Evolutionary conservation across 2,329 filamentous ascomycete genomes (phyloP).

Genomic region (Pseudogymnoascus sp.): DNA sequence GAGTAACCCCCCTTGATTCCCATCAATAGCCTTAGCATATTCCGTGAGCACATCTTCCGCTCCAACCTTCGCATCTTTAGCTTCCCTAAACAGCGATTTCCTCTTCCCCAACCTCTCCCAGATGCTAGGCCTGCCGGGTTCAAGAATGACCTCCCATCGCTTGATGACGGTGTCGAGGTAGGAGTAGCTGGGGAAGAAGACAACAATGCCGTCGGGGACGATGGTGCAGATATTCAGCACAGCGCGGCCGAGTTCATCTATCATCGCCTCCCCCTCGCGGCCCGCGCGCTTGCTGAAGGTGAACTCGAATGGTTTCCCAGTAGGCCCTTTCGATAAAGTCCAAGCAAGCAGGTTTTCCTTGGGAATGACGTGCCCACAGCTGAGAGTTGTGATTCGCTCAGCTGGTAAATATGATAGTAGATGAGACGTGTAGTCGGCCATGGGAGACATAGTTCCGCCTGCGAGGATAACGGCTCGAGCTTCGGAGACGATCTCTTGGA

Average conservation of each 20-base stretch:
- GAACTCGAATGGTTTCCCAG: conserved; percentile 64
- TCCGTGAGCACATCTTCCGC: conserved; percentile 65
- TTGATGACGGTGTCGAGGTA: conserved; percentile 70
- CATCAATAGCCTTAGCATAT: conserved; percentile 61
- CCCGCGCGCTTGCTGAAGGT: conserved; percentile 71
- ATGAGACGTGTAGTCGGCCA: conserved; percentile 80
- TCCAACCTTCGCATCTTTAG: conserved; percentile 44
- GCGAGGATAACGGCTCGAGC: conserved; percentile 83
- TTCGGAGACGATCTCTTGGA: conserved; percentile 75
- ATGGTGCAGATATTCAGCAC: conserved; percentile 62
- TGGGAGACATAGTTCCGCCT: conserved; percentile 96
- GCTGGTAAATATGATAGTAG: conserved; percentile 67
- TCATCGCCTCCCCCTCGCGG: conserved; percentile 43
- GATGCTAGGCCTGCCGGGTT: conserved; percentile 30
- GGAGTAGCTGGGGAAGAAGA: conserved; percentile 92
- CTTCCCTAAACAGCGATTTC: conserved; percentile 56
- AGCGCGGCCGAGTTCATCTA: conserved; percentile 64
- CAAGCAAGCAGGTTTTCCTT: conserved; percentile 70
- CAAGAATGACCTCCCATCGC: conserved; percentile 44
- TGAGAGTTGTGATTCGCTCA: conserved; percentile 65
- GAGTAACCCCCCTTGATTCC: conserved; percentile 62
- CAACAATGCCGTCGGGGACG: conserved; percentile 82
- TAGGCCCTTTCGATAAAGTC: conserved; percentile 47
- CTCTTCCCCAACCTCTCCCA: conserved; percentile 50
- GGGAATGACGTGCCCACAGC: conserved; percentile 92